These are phyloP conservation scores for Glycine tomentella DNA, from an alignment of 306 rosid species.

Conservation along the genomic window DNA sequence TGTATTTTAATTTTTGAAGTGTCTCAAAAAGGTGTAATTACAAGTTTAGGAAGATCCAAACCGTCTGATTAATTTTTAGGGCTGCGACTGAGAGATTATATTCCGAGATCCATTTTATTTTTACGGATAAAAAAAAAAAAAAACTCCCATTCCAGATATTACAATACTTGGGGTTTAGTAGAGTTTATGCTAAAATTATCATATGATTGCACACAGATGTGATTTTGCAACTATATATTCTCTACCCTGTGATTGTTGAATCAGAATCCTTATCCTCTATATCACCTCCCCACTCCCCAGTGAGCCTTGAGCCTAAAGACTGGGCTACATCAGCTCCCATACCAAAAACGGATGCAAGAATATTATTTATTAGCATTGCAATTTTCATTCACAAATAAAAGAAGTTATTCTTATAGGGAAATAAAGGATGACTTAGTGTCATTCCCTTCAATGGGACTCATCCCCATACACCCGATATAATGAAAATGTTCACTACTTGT, in stretches of 20 bases:
- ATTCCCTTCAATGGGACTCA: background rate
- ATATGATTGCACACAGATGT: background rate
- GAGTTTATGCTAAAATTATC: background rate
- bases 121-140: too few species aligned
- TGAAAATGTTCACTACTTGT: slow-evolving; percentile 1
- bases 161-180: background rate
- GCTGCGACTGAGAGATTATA: too few species aligned
- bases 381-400: background rate
- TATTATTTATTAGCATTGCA: background rate
- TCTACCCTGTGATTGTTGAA: background rate
- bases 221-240: background rate
- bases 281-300: background rate
- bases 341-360: slow-evolving; percentile 7
- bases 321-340: background rate
- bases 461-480: background rate
- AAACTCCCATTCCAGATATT: background rate
- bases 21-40: too few species aligned
- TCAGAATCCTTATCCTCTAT: slow-evolving; percentile 10
- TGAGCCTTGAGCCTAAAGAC: background rate
- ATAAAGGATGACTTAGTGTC: slow-evolving; percentile 17
- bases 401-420: background rate
- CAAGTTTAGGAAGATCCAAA: too few species aligned
- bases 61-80: too few species aligned
- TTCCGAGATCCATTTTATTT: too few species aligned
- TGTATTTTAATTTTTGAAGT: too few species aligned